Base-by-base conservation (phyloP, 2,329 filamentous ascomycete genomes). In the Amylocarpus encephaloides region DNA sequence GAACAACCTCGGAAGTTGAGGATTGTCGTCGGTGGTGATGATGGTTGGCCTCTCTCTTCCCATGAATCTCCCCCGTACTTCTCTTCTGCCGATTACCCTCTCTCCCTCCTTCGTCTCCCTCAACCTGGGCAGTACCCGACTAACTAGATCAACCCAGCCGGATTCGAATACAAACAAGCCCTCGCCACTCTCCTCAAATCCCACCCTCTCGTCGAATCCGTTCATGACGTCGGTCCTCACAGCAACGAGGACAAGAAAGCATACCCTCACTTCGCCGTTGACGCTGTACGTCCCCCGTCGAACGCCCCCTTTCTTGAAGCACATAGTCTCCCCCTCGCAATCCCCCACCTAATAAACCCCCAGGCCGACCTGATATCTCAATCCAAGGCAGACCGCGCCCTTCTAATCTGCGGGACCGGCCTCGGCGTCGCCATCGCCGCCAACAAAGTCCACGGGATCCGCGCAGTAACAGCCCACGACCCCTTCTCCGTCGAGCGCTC, bases 391-490 rank as follows among this genome's bases (percentile, higher is more conserved):
- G 88, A 94, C 69, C 83, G 88, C 47, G 88, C 87, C 0, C 74
- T 94, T 34, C 72, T 90, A 38, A 88, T 94, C 71, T 94, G 88
- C 71, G 88, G 89, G 2, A 94, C 89, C 0, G 89, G 89, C 0
- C 77, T 95, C 6, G 89, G 89, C 16, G 89, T 95, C 6, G 88
- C 89, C 61, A 94, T 94, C 65, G 73, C 80, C n/a, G 89, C 89
- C 58, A 94, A 94, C 76, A 94, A 94, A 69, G 82, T 94, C 57
- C 84, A 82, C 50, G 88, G 88, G 5, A 81, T 94, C 54, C 76
- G 88, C 19, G 89, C 89, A n/a, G 89, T 94, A 15, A 94, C 88
- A 5, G 89, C 89, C 1, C 89, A 95, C 67, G 89, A 94, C 66
- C 84, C 82, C 58, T 95, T 91, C 73, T 84, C 79, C 49, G 87